phyloP scores from a whole-genome alignment of 1,139 yeast species.

The Saccharomycopsis phalli region DNA sequence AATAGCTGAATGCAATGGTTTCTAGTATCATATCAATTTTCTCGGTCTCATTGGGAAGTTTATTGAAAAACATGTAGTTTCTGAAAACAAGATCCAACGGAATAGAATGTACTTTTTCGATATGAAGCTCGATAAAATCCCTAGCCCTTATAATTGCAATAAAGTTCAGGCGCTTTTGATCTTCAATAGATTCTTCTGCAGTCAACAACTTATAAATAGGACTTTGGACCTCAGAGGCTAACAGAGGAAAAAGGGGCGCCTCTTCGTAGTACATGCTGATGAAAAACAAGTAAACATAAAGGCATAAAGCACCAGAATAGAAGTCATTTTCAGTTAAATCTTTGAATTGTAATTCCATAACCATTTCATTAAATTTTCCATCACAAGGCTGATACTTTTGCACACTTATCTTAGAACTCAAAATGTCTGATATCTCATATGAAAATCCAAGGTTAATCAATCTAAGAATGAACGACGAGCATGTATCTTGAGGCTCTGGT shows the following conservation, averaged over 20 bases:
- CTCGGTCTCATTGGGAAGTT: conserved; percentile 59
- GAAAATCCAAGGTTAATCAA: conserved; percentile 15
- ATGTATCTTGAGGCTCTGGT: conserved; percentile 13
- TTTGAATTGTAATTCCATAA: neutral
- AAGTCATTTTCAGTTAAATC: no score
- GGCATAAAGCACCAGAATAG: conserved; percentile 14
- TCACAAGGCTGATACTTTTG: conserved; percentile 3
- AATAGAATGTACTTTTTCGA: conserved; percentile 6
- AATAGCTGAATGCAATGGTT: conserved; percentile 37
- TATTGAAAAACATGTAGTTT: conserved; percentile 43
- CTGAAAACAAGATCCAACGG: conserved; percentile 59
- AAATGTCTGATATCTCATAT: conserved; percentile 16
- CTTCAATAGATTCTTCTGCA: neutral
- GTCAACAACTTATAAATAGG: conserved; percentile 2
- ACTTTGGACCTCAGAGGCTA: neutral
- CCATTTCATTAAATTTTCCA: neutral
- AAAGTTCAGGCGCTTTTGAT: neutral
- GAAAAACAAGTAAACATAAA: conserved; percentile 16
- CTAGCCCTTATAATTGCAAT: neutral
- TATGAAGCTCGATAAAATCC: conserved; percentile 4
- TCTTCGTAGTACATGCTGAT: conserved; percentile 11
- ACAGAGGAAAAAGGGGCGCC: conserved; percentile 8
- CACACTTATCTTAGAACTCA: conserved; percentile 11
- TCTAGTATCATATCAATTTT: conserved; percentile 59
- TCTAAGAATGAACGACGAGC: conserved; percentile 2